Percentiles rank a stretch among this genome's conserved stretches.
phyloP scores from a whole-genome alignment of 106 monocot species.

The Dioscorea dumetorum region DNA sequence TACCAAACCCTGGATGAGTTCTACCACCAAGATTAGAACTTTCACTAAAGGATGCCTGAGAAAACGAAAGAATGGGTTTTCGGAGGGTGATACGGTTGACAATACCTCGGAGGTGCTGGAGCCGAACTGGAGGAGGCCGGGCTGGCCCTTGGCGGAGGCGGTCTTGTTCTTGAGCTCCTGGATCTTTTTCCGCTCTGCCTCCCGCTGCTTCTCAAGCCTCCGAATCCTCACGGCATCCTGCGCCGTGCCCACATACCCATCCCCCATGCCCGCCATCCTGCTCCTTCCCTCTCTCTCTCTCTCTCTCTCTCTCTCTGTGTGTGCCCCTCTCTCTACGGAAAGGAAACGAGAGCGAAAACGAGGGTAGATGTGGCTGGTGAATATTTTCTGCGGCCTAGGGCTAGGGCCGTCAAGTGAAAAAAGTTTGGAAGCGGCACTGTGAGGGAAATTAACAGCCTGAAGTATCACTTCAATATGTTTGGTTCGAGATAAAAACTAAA shows the following conservation, averaged over 20 bases:
- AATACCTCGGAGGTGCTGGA: constrained; percentile 95
- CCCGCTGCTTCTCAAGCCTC: constrained; percentile 97
- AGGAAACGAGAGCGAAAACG: not conserved
- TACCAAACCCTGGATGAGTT: not conserved
- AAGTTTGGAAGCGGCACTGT: too few relatives aligned
- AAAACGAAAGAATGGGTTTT: too few relatives aligned
- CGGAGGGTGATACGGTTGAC: too few relatives aligned
- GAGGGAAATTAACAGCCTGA: too few relatives aligned
- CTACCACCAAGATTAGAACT: too few relatives aligned
- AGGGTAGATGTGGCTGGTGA: not conserved
- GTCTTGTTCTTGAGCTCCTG: constrained; percentile 95
- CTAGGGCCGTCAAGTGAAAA: too few relatives aligned
- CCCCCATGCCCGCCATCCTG: constrained; percentile 93
- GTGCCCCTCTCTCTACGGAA: too few relatives aligned
- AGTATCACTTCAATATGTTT: too few relatives aligned
- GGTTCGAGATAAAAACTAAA: too few relatives aligned
- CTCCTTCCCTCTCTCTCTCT: not conserved
- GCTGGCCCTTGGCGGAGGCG: constrained; percentile 56
- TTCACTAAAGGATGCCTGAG: too few relatives aligned
- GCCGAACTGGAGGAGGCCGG: constrained; percentile 98
- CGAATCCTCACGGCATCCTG: constrained; percentile 94
- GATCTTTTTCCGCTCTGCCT: constrained; percentile 88
- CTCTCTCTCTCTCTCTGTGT: not conserved
- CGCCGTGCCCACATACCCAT: constrained; percentile 94
- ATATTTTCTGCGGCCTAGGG: too few relatives aligned